Base-by-base conservation (phyloP, 257 asterid genomes). In the Solanum arcanum region DNA sequence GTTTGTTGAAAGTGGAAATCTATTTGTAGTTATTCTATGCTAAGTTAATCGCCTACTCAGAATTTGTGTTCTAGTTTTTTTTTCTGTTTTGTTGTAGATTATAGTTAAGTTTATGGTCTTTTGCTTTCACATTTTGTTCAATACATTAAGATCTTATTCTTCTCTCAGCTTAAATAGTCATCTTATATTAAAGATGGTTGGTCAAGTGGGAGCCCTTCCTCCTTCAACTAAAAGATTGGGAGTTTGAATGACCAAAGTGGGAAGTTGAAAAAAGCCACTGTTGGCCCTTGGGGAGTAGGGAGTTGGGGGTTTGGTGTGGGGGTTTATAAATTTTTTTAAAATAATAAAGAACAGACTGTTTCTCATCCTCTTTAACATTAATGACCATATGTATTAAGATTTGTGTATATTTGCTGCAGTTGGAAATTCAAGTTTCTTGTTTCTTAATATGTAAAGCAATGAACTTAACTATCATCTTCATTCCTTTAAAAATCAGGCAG, bases 401-500 rank as follows among this genome's bases (percentile, higher is more conserved):
- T 16, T 27, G 29, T 80, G 66, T 27, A 47, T 80, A n/a, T 47
- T 47, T 47, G 20, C 68, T 47, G 68, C 64, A 47, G 44, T 29
- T 80, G 68, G 85, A 27, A 80, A 80, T 47, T 47, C 18, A 47
- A 10, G 27, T 49, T 80, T 13, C 59, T 80, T 80, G 68, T 80
- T 47, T 80, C 68, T 47, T 47, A 29, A 47, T 84, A 18, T 72
- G 87, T 59, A 41, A 35, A 87, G 85, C 31, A 60, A 85, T 77
- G 60, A 56, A 56, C 74, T 83, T 83, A 73, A 87, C 89, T 66
- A 29, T 88, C 80, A 88, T 83, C 76, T 46, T 29, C n/a, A 25
- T 83, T 46, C 83, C 52, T 88, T 80, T 62, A 80, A 70, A 47
- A 47, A 91, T 73, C 91, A 90, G 92, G 92, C 62, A 91, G 88